Evolutionary conservation across 768 basidiomycete species (phyloP).

Genomic region (Suillus spraguei): DNA sequence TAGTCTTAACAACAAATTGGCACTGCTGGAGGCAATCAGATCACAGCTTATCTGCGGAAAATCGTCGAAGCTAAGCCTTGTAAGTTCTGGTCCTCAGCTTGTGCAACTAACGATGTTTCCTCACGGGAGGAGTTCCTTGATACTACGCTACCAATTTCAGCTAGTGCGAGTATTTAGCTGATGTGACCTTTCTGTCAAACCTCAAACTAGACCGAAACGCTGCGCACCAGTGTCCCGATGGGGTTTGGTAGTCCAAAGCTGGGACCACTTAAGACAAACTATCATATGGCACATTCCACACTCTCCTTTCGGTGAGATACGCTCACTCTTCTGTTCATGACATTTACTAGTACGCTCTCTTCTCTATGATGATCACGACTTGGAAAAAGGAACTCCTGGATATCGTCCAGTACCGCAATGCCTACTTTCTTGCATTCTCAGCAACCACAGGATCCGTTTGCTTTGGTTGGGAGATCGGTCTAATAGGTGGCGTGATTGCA

Average conservation of each 20-base stretch:
- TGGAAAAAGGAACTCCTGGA: slow-evolving; percentile 24
- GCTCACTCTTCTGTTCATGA: not conserved
- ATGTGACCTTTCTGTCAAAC: not conserved
- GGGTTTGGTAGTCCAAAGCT: not conserved
- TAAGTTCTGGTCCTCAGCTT: not conserved
- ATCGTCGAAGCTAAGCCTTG: not conserved
- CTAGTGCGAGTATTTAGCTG: not conserved
- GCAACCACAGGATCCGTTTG: too few relatives aligned
- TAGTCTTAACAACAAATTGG: not conserved
- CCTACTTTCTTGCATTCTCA: too few relatives aligned
- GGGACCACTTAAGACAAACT: not conserved
- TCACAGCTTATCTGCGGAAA: not conserved
- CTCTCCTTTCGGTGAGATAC: not conserved
- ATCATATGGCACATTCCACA: not conserved
- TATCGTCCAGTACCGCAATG: slow-evolving; percentile 33
- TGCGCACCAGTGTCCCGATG: not conserved
- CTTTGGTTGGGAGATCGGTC: too few relatives aligned
- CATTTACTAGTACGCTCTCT: not conserved
- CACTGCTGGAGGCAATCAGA: not conserved
- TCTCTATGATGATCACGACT: slow-evolving; percentile 17
- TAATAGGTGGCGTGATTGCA: too few relatives aligned
- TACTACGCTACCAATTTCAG: not conserved
- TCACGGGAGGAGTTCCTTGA: not conserved
- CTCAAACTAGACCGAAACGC: not conserved
- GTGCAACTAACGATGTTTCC: not conserved